These are phyloP conservation scores for Fusarium lyarnte DNA, from an alignment of 2,329 filamentous ascomycete species.

Conservation along the genomic window DNA sequence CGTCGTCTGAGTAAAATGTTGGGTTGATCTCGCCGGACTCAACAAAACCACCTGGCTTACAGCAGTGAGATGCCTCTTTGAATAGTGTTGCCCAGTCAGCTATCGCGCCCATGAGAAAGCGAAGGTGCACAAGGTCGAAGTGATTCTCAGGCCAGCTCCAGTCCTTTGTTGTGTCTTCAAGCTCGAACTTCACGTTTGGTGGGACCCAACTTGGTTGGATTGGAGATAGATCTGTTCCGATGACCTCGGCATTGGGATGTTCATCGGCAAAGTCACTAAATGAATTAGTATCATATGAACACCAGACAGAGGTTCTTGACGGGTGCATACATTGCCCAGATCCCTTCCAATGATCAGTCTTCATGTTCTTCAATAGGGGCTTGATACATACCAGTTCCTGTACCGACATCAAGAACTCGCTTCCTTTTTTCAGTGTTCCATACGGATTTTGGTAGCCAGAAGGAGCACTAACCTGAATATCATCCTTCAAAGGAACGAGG, in stretches of 20 bases:
- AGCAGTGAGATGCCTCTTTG: not conserved
- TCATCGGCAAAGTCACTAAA: not conserved
- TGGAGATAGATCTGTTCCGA: not conserved
- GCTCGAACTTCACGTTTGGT: not conserved
- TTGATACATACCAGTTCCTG: not conserved
- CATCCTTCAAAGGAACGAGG: not conserved
- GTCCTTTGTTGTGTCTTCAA: not conserved
- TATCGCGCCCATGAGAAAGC: not conserved
- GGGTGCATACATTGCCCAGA: not conserved
- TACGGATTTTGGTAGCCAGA: rapidly evolving
- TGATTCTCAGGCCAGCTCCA: not conserved
- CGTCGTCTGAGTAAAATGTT: not conserved
- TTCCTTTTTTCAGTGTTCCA: not conserved
- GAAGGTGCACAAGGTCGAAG: not conserved
- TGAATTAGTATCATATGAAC: rapidly evolving
- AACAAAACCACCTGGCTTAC: not conserved
- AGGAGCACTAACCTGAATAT: not conserved
- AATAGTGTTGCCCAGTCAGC: not conserved
- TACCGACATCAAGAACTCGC: not conserved
- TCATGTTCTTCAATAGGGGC: rapidly evolving
- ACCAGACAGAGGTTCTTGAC: rapidly evolving
- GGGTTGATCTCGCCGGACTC: not conserved
- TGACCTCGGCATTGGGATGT: not conserved
- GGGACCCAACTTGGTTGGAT: not conserved
- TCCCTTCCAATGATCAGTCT: not conserved